Evolutionary conservation across 2,329 filamentous ascomycete species (phyloP).

Genomic region (Ilyonectria robusta): DNA sequence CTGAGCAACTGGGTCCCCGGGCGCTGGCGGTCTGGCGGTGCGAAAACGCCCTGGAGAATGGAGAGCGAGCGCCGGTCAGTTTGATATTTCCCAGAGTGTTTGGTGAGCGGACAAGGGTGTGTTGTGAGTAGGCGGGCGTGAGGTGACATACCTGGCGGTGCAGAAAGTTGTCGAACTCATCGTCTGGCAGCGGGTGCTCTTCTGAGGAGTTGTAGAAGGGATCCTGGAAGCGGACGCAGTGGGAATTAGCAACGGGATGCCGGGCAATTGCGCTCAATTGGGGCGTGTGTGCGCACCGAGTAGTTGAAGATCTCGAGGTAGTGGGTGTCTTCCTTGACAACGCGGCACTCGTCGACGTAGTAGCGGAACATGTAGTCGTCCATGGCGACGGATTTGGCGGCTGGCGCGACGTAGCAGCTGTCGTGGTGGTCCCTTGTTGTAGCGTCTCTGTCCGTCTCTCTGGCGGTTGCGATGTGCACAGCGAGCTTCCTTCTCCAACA

Average conservation of each 20-base stretch:
- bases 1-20: slow-evolving; percentile 61
- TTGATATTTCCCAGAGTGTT: not conserved
- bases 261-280: not conserved
- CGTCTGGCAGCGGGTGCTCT: slow-evolving; percentile 64
- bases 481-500: too few relatives aligned
- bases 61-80: slow-evolving; percentile 11
- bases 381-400: slow-evolving; percentile 54
- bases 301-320: slow-evolving; percentile 74
- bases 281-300: slow-evolving; percentile 59
- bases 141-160: slow-evolving; percentile 60
- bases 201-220: slow-evolving; percentile 64
- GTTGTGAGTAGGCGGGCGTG: slow-evolving; percentile 4
- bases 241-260: not conserved
- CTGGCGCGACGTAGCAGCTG: not conserved
- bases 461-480: too few relatives aligned
- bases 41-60: slow-evolving; percentile 66
- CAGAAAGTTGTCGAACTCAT: slow-evolving; percentile 73
- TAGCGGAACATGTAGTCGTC: slow-evolving; percentile 71
- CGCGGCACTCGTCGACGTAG: slow-evolving; percentile 63
- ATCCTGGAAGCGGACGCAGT: slow-evolving; percentile 57
- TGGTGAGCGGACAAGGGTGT: not conserved
- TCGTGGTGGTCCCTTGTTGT: not conserved
- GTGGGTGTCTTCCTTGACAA: slow-evolving; percentile 66
- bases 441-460: not conserved
- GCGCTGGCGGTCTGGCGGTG: slow-evolving; percentile 58